These are phyloP conservation scores for slime mould (Dictyostelium discoideum) DNA, from an alignment of 78 protist species.

Conservation along the genomic window DNA sequence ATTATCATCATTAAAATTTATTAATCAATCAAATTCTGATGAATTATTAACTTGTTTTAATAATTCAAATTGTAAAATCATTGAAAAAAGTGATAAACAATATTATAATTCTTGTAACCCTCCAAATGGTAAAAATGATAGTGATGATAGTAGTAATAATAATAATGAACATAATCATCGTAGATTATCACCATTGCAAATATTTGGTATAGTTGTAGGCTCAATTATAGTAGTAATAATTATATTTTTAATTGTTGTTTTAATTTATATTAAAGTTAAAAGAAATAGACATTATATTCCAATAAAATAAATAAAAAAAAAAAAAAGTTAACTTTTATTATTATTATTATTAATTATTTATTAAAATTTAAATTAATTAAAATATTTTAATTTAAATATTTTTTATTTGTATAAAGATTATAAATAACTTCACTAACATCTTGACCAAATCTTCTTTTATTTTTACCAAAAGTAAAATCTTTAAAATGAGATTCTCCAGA, in stretches of 20 bases:
- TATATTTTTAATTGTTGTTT: not conserved
- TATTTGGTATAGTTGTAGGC: not conserved
- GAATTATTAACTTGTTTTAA: not conserved
- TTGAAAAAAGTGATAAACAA: not conserved
- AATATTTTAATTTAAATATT: not conserved
- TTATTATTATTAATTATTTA: no score
- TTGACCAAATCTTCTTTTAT: slow-evolving; percentile 10
- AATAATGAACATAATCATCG: not conserved
- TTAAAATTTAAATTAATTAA: no score
- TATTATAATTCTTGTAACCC: not conserved
- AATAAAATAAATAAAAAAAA: not conserved
- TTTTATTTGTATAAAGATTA: not conserved
- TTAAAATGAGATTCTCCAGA: not conserved
- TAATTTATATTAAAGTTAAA: not conserved
- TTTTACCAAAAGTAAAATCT: slow-evolving; percentile 15
- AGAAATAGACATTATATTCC: not conserved
- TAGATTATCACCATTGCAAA: not conserved
- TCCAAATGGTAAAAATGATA: not conserved
- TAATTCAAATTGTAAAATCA: not conserved
- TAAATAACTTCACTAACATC: not conserved
- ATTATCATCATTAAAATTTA: not conserved
- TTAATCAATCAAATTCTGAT: not conserved
- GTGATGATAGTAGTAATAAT: not conserved
- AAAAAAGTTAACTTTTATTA: not conserved
- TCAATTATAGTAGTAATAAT: not conserved